A percentile compares a stretch with the other conserved stretches of the same genome.
These are phyloP conservation scores for Micromonas pusilla DNA, from an alignment of 139 green algal species.

Conservation along the genomic window DNA sequence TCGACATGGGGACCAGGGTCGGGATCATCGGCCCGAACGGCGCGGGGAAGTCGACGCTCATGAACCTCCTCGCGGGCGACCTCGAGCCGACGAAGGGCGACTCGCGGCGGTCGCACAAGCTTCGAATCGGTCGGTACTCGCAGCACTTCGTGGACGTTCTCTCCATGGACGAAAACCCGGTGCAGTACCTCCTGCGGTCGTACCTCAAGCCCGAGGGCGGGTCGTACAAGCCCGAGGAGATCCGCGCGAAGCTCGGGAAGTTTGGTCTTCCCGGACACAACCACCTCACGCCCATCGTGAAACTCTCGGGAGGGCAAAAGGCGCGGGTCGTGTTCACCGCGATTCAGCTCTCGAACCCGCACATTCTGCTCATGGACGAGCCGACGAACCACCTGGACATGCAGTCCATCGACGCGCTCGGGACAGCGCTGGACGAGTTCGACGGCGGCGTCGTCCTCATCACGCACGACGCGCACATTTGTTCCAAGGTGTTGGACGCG, in stretches of 20 bases:
- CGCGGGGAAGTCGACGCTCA: conserved; percentile 85
- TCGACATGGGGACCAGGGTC: conserved; percentile 94
- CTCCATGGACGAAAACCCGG: conserved; percentile 84
- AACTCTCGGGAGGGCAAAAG: conserved; percentile 91
- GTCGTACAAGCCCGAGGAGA: conserved; percentile 69
- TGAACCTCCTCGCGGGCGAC: conserved; percentile 96
- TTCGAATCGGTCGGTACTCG: conserved; percentile 89
- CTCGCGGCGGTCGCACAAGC: conserved; percentile 76
- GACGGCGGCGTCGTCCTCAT: conserved; percentile 94
- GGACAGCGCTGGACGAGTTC: conserved; percentile 87
- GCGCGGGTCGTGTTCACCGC: conserved; percentile 93
- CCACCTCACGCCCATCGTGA: conserved; percentile 91
- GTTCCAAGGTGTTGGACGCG: conserved; percentile 64
- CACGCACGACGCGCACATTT: conserved; percentile 90
- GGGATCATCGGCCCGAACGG: conserved; percentile 97
- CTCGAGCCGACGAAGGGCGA: conserved; percentile 79
- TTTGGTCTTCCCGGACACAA: conserved; percentile 94
- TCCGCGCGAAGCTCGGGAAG: conserved; percentile 81
- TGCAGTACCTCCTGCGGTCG: conserved; percentile 83
- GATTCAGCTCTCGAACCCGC: conserved; percentile 62
- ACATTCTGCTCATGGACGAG: conserved; percentile 48
- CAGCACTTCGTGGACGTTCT: conserved; percentile 92
- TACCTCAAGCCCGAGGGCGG: conserved; percentile 29
- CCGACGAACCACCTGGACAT: conserved; percentile 99
- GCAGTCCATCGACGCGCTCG: conserved; percentile 92